Evolutionary conservation across 371 early-diverging fungal genomes (phyloP).

Genomic region (Mortierella sp.): DNA sequence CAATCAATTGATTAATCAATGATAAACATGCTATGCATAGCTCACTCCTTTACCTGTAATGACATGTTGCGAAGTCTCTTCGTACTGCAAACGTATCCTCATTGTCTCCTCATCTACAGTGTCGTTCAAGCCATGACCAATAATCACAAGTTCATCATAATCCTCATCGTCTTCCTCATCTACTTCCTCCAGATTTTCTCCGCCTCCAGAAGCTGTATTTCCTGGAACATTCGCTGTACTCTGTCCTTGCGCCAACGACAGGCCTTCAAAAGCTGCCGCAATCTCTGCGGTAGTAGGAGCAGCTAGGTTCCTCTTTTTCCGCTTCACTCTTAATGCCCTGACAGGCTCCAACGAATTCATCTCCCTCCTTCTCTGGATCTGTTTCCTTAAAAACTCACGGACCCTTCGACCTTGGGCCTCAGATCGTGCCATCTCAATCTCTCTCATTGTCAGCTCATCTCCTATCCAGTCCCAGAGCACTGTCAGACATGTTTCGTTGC

Average conservation of each 20-base stretch:
- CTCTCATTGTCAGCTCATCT: conserved; percentile 50
- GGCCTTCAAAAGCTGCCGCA: background rate
- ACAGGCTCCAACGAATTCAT: conserved; percentile 48
- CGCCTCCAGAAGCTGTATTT: background rate
- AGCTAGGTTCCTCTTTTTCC: conserved; percentile 19
- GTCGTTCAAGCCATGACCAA: conserved; percentile 46
- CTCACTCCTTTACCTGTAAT: conserved; percentile 35
- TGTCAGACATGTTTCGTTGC: conserved; percentile 35
- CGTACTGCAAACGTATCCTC: conserved; percentile 26
- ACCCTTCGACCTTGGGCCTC: conserved; percentile 45
- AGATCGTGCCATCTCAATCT: conserved; percentile 49
- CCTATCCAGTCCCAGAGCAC: conserved; percentile 56
- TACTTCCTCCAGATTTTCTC: conserved; percentile 30
- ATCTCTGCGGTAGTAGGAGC: background rate
- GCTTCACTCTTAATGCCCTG: conserved; percentile 16
- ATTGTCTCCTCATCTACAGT: conserved; percentile 44
- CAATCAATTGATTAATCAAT: background rate
- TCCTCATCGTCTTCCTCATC: conserved; percentile 48
- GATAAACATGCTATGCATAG: no score
- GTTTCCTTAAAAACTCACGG: conserved; percentile 49
- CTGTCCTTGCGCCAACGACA: background rate
- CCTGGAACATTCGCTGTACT: background rate
- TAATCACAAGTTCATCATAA: conserved; percentile 46
- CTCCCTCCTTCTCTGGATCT: conserved; percentile 45
- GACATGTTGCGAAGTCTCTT: conserved; percentile 38